Percentiles rank a stretch among this genome's conserved stretches.
These are phyloP conservation scores for Smallanthus sonchifolius DNA, from an alignment of 129 eudicot species.

Conservation along the genomic window DNA sequence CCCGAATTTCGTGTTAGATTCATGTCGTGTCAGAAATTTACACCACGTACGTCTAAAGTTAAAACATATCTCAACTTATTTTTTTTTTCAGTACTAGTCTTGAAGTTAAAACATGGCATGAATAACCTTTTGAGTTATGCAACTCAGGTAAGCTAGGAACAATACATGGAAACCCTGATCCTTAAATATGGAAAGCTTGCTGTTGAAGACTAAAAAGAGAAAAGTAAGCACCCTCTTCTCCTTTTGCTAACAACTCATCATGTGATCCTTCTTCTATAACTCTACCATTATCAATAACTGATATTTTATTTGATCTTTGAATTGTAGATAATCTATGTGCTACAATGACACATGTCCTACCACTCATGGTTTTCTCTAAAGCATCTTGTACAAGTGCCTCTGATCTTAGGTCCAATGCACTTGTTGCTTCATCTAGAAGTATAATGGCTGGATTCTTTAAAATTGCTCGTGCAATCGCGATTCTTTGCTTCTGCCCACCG, in stretches of 20 bases:
- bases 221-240: slow-evolving; percentile 58
- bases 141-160: neutral
- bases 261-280: slow-evolving; percentile 73
- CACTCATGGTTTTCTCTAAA: slow-evolving; percentile 36
- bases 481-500: slow-evolving; percentile 47
- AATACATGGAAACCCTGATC: neutral
- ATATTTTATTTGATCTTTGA: slow-evolving; percentile 40
- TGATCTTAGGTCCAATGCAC: slow-evolving; percentile 45
- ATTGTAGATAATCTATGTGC: slow-evolving; percentile 45
- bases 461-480: slow-evolving; percentile 35
- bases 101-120: neutral
- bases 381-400: slow-evolving; percentile 45
- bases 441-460: slow-evolving; percentile 35
- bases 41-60: too few relatives aligned
- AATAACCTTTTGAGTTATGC: neutral
- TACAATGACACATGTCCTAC: slow-evolving; percentile 42
- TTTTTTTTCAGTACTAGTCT: neutral
- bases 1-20: too few relatives aligned
- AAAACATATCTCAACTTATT: too few relatives aligned
- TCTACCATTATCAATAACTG: slow-evolving; percentile 53
- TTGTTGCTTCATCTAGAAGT: slow-evolving; percentile 47
- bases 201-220: slow-evolving; percentile 67
- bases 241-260: slow-evolving; percentile 55
- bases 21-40: too few relatives aligned
- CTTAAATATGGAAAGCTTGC: slow-evolving; percentile 13